A percentile compares a stretch with the other conserved stretches of the same genome.
phyloP scores from a whole-genome alignment of 768 basidiomycete species.

The Suillus brevipes region DNA sequence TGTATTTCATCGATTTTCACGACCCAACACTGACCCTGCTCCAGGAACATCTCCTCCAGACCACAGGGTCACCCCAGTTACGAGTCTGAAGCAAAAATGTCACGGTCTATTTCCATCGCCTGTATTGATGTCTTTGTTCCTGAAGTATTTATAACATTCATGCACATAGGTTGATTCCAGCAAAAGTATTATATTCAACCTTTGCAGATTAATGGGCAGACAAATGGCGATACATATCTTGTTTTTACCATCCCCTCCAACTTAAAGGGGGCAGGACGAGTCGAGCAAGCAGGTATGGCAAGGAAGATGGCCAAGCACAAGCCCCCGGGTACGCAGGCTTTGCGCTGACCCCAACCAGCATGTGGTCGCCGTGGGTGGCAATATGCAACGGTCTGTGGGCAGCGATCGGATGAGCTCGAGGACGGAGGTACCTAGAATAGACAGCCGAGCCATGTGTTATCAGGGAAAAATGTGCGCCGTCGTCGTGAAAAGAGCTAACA shows the following conservation, averaged over 20 bases:
- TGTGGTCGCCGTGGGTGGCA: too few species aligned
- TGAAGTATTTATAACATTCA: background rate
- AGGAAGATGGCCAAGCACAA: too few species aligned
- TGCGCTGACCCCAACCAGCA: too few species aligned
- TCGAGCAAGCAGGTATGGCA: background rate
- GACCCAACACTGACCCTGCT: background rate
- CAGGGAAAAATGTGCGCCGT: too few species aligned
- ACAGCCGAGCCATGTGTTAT: too few species aligned
- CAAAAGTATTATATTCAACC: background rate
- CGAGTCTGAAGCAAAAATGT: background rate
- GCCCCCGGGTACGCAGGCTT: too few species aligned
- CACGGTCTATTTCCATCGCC: background rate
- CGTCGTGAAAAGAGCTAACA: too few species aligned
- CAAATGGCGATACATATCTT: background rate
- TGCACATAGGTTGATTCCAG: background rate
- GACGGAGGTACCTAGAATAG: too few species aligned
- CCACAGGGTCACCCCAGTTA: background rate
- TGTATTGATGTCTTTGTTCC: background rate
- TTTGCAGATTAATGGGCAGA: background rate
- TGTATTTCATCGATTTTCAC: background rate
- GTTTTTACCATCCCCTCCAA: background rate
- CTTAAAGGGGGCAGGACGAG: background rate
- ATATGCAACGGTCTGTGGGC: too few species aligned
- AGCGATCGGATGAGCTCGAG: too few species aligned
- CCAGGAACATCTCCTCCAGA: background rate